These are phyloP conservation scores for Suillus hirtellus DNA, from an alignment of 768 basidiomycete genomes.

Conservation along the genomic window DNA sequence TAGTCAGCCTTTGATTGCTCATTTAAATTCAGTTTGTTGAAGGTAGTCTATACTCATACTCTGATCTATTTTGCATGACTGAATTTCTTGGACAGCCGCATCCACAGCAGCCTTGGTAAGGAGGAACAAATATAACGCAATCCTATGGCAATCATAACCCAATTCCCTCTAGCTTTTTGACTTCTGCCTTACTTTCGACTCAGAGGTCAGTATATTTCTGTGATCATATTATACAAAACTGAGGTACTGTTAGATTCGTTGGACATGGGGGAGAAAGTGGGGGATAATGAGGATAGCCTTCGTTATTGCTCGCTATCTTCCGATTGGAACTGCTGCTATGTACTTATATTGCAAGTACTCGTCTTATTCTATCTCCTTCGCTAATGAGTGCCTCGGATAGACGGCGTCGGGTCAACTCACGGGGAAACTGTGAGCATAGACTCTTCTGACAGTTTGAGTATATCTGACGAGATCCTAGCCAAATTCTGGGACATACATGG, in stretches of 20 bases:
- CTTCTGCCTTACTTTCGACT: constrained; percentile 6
- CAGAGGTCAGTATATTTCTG: constrained; percentile 2
- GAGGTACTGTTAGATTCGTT: constrained; percentile 16
- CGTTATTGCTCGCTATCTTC: constrained; percentile 21
- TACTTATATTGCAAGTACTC: neutral
- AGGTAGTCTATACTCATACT: neutral
- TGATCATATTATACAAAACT: neutral
- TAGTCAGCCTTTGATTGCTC: neutral
- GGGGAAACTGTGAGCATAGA: neutral
- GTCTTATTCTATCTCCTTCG: neutral
- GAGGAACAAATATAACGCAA: neutral
- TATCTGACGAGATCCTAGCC: neutral
- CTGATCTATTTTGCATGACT: neutral
- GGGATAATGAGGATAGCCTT: constrained; percentile 20
- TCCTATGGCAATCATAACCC: neutral
- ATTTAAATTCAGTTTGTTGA: neutral
- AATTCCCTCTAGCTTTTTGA: neutral
- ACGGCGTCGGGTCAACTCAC: neutral
- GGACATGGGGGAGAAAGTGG: constrained; percentile 21
- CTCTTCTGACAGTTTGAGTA: neutral
- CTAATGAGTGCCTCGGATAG: neutral
- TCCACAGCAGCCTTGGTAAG: neutral
- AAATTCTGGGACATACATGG: neutral
- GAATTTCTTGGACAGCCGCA: neutral
- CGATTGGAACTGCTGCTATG: constrained; percentile 19